These are phyloP conservation scores for Tolypocladium amazonense DNA, from an alignment of 2,329 filamentous ascomycete species.

Conservation along the genomic window DNA sequence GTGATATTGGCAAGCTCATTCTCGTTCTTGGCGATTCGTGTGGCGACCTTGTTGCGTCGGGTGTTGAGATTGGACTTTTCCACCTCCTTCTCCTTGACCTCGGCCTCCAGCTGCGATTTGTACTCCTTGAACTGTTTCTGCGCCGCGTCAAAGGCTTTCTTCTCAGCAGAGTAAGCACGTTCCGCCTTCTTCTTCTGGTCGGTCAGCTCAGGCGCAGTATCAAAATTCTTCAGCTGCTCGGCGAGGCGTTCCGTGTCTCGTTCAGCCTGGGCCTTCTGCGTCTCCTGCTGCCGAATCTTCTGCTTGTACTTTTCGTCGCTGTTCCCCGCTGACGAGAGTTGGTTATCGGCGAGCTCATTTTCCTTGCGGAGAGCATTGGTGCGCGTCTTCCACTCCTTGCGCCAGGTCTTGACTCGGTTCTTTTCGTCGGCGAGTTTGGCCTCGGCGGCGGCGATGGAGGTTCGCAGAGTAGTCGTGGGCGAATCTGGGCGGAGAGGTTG, in stretches of 20 bases:
- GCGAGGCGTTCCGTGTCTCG: constrained; percentile 43
- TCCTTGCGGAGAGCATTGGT: constrained; percentile 60
- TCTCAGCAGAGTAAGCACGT: constrained; percentile 41
- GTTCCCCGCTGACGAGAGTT: constrained; percentile 57
- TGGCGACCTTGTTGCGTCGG: constrained; percentile 62
- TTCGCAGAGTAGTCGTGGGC: constrained; percentile 64
- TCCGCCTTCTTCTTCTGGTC: constrained; percentile 46
- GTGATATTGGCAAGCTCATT: constrained; percentile 61
- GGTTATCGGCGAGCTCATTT: constrained; percentile 56
- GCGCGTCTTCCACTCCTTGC: constrained; percentile 65
- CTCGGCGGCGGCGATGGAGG: constrained; percentile 64
- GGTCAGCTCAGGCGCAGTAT: constrained; percentile 52
- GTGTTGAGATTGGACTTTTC: constrained; percentile 54
- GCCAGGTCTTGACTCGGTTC: constrained; percentile 55
- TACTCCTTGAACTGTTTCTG: constrained; percentile 43
- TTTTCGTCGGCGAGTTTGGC: constrained; percentile 60
- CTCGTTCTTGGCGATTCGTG: constrained; percentile 61
- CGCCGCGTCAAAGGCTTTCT: constrained; percentile 48
- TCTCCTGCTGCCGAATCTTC: constrained; percentile 64
- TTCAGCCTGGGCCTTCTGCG: constrained; percentile 57
- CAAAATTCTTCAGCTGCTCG: constrained; percentile 52
- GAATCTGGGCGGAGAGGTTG: constrained; percentile 62
- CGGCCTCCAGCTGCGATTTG: constrained; percentile 51
- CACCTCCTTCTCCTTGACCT: constrained; percentile 50
- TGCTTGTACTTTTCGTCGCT: constrained; percentile 68